A percentile compares a stretch with the other conserved stretches of the same genome.
phyloP scores from a whole-genome alignment of 805 yeast genomes.

The Cyberlindnera suaveolens region DNA sequence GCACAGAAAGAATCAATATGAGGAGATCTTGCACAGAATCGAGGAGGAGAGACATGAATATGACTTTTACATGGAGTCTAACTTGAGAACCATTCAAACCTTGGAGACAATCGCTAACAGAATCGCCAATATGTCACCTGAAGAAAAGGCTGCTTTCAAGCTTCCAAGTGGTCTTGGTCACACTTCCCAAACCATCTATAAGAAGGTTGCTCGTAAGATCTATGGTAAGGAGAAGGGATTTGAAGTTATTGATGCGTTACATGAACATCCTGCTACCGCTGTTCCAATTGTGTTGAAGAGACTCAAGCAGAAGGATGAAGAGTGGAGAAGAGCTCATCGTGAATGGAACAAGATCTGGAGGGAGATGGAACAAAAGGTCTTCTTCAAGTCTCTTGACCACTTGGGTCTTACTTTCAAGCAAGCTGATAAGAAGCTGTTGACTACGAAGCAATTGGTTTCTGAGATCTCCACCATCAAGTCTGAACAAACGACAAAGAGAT shows the following conservation, averaged over 20 bases:
- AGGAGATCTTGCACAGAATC: conserved; percentile 87
- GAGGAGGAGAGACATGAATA: conserved; percentile 98
- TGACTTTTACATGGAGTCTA: conserved; percentile 93
- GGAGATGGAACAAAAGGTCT: conserved; percentile 93
- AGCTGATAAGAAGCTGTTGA: conserved; percentile 86
- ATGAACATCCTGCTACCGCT: conserved; percentile 91
- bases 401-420: conserved; percentile 94
- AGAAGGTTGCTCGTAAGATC: conserved; percentile 85
- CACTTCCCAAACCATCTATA: conserved; percentile 84
- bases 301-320: conserved; percentile 95
- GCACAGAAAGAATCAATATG: conserved; percentile 97
- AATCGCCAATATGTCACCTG: conserved; percentile 86
- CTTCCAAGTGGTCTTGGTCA: conserved; percentile 93
- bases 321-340: conserved; percentile 96
- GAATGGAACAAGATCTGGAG: conserved; percentile 99
- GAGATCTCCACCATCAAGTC: conserved; percentile 90
- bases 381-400: conserved; percentile 90
- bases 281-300: conserved; percentile 90
- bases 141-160: conserved; percentile 80
- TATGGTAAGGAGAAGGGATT: conserved; percentile 93
- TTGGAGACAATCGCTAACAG: conserved; percentile 92
- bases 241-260: conserved; percentile 93
- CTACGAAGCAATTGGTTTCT: conserved; percentile 84
- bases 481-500: conserved; percentile 81
- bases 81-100: conserved; percentile 90